A percentile compares a stretch with the other conserved stretches of the same genome.
Evolutionary conservation across 305 asterid species (phyloP).

Genomic region (Petunia hybrid): DNA sequence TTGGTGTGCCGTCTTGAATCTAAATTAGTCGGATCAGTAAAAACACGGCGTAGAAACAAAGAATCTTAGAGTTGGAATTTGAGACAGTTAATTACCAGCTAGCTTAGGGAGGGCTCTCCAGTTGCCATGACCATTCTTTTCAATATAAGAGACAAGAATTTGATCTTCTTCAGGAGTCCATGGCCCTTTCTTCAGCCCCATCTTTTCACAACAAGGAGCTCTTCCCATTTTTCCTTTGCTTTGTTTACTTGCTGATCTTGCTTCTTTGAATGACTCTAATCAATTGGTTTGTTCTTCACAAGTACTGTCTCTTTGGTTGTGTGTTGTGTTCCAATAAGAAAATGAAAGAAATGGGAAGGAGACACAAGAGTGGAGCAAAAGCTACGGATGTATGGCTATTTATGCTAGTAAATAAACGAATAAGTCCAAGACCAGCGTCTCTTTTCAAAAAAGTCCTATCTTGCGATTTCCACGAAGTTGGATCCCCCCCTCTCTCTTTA

Average conservation of each 20-base stretch:
- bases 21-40: neutral
- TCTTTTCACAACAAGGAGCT: conserved; percentile 94
- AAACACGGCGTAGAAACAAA: no score
- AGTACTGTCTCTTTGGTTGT: neutral
- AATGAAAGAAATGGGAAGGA: neutral
- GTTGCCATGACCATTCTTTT: conserved; percentile 75
- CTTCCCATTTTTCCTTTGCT: conserved; percentile 63
- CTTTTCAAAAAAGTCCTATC: conserved; percentile 33
- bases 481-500: conserved; percentile 31
- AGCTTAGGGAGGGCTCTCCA: conserved; percentile 92
- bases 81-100: conserved; percentile 58
- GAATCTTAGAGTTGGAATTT: neutral
- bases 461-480: conserved; percentile 57
- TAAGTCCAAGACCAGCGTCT: conserved; percentile 47
- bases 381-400: conserved; percentile 51
- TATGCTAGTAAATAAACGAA: conserved; percentile 37
- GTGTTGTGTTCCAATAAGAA: neutral
- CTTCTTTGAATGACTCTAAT: neutral
- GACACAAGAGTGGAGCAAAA: conserved; percentile 36
- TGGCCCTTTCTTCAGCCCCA: conserved; percentile 90
- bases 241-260: neutral
- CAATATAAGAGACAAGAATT: conserved; percentile 66
- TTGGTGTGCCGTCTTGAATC: neutral
- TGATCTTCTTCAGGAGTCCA: conserved; percentile 93
- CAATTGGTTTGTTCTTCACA: neutral